phyloP scores from a whole-genome alignment of 1,284 basidiomycete genomes.

The Irpex sp. region DNA sequence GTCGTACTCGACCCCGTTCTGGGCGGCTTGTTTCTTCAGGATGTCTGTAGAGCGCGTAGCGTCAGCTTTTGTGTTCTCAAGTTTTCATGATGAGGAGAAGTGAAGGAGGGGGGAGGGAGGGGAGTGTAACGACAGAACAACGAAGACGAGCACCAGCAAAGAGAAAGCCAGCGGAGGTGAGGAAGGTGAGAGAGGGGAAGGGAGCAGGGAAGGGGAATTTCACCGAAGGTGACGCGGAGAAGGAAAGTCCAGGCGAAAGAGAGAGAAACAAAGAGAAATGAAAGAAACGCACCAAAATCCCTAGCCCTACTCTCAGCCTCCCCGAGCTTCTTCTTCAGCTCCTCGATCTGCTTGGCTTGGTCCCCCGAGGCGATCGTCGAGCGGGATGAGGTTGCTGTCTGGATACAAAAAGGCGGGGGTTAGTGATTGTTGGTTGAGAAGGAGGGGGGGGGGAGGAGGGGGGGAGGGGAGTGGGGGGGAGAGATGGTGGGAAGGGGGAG shows the following conservation, averaged over 20 bases:
- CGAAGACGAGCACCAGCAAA: too few relatives aligned
- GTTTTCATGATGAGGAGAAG: too few relatives aligned
- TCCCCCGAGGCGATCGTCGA: constrained; percentile 31
- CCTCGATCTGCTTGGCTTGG: constrained; percentile 57
- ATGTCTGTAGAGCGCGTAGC: constrained; percentile 44
- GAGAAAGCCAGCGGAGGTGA: too few relatives aligned
- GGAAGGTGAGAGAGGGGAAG: too few relatives aligned
- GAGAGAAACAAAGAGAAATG: too few relatives aligned
- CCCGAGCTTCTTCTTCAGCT: constrained; percentile 59
- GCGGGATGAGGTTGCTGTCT: constrained; percentile 22
- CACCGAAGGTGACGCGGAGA: too few relatives aligned
- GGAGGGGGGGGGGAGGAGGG: too few relatives aligned
- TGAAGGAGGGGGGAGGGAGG: background rate
- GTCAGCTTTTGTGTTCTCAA: background rate
- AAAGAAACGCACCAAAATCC: constrained; percentile 68
- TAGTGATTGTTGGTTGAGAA: background rate
- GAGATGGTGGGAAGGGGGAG: too few relatives aligned
- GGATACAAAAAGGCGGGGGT: background rate
- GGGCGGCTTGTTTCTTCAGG: constrained; percentile 79
- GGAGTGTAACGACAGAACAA: too few relatives aligned
- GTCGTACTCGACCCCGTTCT: constrained; percentile 79
- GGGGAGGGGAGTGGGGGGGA: too few relatives aligned
- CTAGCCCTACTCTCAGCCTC: constrained; percentile 46
- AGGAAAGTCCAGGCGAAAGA: too few relatives aligned
- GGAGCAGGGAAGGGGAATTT: too few relatives aligned